Evolutionary conservation across 2,329 filamentous ascomycete species (phyloP), one percentile per base, ranked within the genome.

Genomic region (Didymella arachidicola): DNA sequence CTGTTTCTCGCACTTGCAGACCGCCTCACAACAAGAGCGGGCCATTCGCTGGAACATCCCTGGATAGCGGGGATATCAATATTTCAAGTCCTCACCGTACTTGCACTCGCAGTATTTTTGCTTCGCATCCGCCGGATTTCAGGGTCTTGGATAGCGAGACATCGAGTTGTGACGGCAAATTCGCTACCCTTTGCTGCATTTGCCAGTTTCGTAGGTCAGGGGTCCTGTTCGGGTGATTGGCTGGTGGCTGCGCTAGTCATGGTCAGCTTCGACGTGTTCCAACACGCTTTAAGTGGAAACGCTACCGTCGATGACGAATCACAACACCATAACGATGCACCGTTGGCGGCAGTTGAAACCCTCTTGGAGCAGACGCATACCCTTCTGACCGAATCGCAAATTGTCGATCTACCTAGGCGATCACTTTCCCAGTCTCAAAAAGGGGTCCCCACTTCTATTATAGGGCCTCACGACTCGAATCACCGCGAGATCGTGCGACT

Each of bases 191-290:
- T 69, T 16, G 57, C 70, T 27, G 65, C 66, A 12, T 59, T 72
- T 36, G 61, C 62, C 26, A 69, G 65, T 48, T 62, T 71, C 54
- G 66, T 62, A 30, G 62, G 65, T 46, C 66, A 70, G 42, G 53
- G 43, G 39, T 26, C 65, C 34, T 63, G 62, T 14, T 53, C 63
- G 29, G 57, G 63, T 45, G 67, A 73, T 58, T 55, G 70, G 50
- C 41, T 73, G 27, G 63, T 69, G 22, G 60, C 65, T 39, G 62
- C 67, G 36, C 63, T 73, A 59, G 69, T 74, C 63, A 73, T 75
- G 70, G 67, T 68, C 42, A 68, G 64, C 56, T 73, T 74, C 53
- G 71, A 74, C 59, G 65, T 67, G 59, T 69, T 71, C 60, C 69
- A 70, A 60, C 60, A 60, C 38, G 57, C 56, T 18, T 18, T 65